phyloP scores from a whole-genome alignment of 768 basidiomycete species.

The Fomitopsis pulvina region DNA sequence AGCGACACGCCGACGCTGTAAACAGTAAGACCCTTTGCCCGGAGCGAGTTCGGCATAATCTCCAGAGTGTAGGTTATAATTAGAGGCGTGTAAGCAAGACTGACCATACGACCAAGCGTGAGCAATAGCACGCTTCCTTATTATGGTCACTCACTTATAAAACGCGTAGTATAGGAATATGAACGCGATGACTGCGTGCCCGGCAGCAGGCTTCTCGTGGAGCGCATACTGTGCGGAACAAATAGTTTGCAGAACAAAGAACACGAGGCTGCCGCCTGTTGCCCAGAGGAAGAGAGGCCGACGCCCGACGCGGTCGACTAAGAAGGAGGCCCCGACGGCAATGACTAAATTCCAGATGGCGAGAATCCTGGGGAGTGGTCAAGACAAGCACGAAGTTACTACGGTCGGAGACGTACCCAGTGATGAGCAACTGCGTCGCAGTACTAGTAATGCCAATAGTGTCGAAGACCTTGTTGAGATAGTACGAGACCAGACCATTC shows the following conservation, averaged over 20 bases:
- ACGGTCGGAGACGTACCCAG: not conserved
- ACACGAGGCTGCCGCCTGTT: conserved; percentile 31
- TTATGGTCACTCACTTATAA: conserved; percentile 19
- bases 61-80: conserved; percentile 38
- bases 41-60: conserved; percentile 40
- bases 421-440: conserved; percentile 34
- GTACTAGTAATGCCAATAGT: conserved; percentile 45
- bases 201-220: conserved; percentile 21
- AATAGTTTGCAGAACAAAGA: conserved; percentile 33
- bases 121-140: not conserved
- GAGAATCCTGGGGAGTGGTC: not conserved
- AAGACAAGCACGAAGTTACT: not conserved
- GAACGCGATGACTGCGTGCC: conserved; percentile 39
- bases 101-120: not conserved
- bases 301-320: conserved; percentile 44
- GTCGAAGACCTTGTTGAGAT: conserved; percentile 50
- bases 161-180: conserved; percentile 38
- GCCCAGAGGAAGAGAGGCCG: conserved; percentile 45
- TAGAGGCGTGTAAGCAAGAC: conserved; percentile 25
- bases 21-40: conserved; percentile 41
- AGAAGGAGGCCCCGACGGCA: conserved; percentile 41
- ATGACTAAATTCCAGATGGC: conserved; percentile 48
- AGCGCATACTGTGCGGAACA: conserved; percentile 28
- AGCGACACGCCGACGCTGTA: conserved; percentile 39
- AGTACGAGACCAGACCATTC: conserved; percentile 19